Evolutionary conservation across 179 eudicot species (phyloP).

Genomic region (Patellifolia procumbens): DNA sequence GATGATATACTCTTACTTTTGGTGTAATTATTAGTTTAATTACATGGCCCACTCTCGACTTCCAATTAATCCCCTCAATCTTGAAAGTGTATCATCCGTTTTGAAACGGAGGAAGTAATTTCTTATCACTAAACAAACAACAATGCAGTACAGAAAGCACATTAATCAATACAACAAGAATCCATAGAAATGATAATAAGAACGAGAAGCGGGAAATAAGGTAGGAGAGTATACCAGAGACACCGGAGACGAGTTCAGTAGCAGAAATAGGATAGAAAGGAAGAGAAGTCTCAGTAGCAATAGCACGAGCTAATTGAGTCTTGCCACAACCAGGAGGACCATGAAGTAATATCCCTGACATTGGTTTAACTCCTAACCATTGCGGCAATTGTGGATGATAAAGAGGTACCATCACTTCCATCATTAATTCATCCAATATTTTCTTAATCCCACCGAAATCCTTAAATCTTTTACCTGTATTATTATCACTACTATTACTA

Average conservation of each 20-base stretch:
- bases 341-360: conserved; percentile 76
- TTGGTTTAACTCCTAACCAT: conserved; percentile 63
- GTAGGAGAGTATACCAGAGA: conserved; percentile 56
- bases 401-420: conserved; percentile 77
- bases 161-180: too few species aligned
- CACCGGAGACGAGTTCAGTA: conserved; percentile 86
- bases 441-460: conserved; percentile 81
- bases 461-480: conserved; percentile 61
- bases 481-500: conserved; percentile 31
- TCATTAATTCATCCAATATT: conserved; percentile 57
- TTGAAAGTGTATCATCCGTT: too few species aligned
- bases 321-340: conserved; percentile 99
- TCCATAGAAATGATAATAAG: neutral
- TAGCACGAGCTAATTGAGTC: conserved; percentile 84
- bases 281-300: conserved; percentile 82
- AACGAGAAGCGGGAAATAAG: neutral
- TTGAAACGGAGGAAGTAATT: too few species aligned
- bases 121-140: too few species aligned
- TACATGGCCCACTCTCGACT: too few species aligned
- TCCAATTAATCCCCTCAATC: too few species aligned
- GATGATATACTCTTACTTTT: too few species aligned
- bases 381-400: conserved; percentile 55
- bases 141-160: too few species aligned
- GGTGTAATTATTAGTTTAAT: too few species aligned
- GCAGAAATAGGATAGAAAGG: conserved; percentile 86